Evolutionary conservation across 768 basidiomycete species (phyloP), one percentile per base, ranked within the genome.

Genomic region (Sarcodon aspratus): DNA sequence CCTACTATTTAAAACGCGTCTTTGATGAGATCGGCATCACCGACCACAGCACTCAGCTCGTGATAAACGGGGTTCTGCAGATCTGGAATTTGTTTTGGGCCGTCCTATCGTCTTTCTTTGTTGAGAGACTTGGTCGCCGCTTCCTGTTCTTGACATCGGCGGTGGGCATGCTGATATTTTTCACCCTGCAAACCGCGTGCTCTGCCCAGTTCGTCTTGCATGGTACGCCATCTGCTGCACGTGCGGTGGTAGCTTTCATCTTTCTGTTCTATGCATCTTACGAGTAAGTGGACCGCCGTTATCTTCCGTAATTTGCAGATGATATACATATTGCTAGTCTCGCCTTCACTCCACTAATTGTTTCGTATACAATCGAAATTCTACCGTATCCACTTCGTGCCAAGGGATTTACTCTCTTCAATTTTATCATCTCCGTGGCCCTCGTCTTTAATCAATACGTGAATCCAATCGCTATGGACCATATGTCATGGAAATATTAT

Each of bases 391-490:
- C 69, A 32, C 70, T 93, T 49, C 88, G 90, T 63, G 88, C 88
- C 55, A 92, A 90, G 71, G 87, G 89, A 48, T 81, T 88, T 70
- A 84, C 74, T 54, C 58, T 91, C 48, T 87, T 91, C 73, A 85
- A 79, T 66, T 84, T 92, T 61, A 67, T 76, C 50, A 77, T 88
- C 61, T 87, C 85, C 10, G 55, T 83, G 48, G 75, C 88, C 6
- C 79, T 92, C 55, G 85, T 94, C 63, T 88, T 94, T 67, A 91
- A 90, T 62, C 88, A 89, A 66, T 88, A 90, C 59, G 79, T 82
- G 62, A 91, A 91, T 69, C 89, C 87, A 34, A 75, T 88, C 61
- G 86, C 85, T 33, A 69, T 89, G 38, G 71, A 71, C 6, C 50
- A 59, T 35, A 67, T 89, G 45, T 68, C 60, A 48, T 89, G 87